phyloP scores from a whole-genome alignment of 2,329 filamentous ascomycete species.

The Pseudopyrenochaeta lycopersici region DNA sequence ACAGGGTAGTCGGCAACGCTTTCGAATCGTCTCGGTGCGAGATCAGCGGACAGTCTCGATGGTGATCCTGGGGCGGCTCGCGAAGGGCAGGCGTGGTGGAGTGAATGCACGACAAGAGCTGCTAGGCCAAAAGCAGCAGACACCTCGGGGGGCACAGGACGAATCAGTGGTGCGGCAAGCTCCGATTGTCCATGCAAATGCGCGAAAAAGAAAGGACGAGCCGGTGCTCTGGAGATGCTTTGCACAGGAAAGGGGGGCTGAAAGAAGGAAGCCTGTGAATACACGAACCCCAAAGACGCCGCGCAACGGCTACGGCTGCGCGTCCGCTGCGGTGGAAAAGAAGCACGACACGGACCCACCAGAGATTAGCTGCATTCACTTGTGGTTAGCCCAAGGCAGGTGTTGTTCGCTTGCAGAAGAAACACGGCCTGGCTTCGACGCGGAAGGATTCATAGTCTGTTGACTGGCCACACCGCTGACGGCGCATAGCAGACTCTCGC shows the following conservation, averaged over 20 bases:
- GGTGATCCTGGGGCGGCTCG: conserved; percentile 9
- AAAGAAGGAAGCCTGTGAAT: conserved; percentile 11
- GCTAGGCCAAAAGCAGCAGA: conserved; percentile 26
- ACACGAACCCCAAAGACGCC: conserved; percentile 6
- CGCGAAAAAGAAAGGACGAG: conserved; percentile 37
- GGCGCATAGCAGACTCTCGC: background rate
- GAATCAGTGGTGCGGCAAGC: conserved; percentile 5
- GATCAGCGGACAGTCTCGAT: conserved; percentile 8
- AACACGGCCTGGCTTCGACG: conserved; percentile 7
- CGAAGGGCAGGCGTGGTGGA: conserved; percentile 10
- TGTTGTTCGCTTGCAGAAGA: conserved; percentile 16
- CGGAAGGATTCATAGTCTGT: conserved; percentile 1
- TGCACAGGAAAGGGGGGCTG: conserved; percentile 1
- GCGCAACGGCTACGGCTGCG: conserved; percentile 9
- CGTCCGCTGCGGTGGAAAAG: conserved; percentile 17
- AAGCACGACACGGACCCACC: conserved; percentile 17
- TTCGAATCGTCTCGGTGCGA: conserved; percentile 3
- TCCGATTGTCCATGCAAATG: conserved; percentile 4
- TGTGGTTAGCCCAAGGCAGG: conserved; percentile 16
- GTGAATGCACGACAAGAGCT: conserved; percentile 21
- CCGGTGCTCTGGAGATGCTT: conserved; percentile 17
- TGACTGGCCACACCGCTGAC: conserved; percentile 4
- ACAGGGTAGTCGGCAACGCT: background rate
- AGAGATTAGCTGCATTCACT: conserved; percentile 24
- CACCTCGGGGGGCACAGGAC: background rate